Evolutionary conservation across 441 rosid species (phyloP).

Genomic region (Corymbia calophylla): DNA sequence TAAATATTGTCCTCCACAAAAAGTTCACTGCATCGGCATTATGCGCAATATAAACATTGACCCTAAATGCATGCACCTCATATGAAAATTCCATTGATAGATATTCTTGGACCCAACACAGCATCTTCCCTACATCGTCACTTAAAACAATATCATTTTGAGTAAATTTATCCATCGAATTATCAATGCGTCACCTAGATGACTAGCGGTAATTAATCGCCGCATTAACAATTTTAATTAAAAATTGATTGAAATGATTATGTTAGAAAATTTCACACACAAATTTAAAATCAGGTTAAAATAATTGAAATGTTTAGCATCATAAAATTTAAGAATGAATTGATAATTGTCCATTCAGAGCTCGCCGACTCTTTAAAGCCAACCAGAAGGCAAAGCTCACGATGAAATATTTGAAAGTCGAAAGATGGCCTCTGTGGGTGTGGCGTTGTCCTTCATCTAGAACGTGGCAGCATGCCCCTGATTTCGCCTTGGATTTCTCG

Average conservation of each 20-base stretch:
- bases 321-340: too few species aligned
- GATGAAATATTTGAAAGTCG: background rate
- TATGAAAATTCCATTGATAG: background rate
- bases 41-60: background rate
- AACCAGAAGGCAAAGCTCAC: background rate
- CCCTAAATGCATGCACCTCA: background rate
- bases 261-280: background rate
- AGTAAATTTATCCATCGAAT: background rate
- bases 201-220: accelerated
- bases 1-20: background rate
- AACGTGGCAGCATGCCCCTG: background rate
- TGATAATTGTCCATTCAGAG: too few species aligned
- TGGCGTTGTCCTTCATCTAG: background rate
- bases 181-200: background rate
- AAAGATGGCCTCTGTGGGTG: background rate
- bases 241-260: background rate
- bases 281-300: background rate
- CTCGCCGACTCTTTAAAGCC: background rate
- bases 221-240: background rate
- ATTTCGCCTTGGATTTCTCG: background rate
- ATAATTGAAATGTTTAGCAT: background rate
- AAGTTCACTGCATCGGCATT: background rate
- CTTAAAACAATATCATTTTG: accelerated
- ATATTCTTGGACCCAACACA: background rate
- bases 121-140: background rate